Evolutionary conservation across 2,329 filamentous ascomycete genomes (phyloP).

Genomic region (Phoma herbarum): DNA sequence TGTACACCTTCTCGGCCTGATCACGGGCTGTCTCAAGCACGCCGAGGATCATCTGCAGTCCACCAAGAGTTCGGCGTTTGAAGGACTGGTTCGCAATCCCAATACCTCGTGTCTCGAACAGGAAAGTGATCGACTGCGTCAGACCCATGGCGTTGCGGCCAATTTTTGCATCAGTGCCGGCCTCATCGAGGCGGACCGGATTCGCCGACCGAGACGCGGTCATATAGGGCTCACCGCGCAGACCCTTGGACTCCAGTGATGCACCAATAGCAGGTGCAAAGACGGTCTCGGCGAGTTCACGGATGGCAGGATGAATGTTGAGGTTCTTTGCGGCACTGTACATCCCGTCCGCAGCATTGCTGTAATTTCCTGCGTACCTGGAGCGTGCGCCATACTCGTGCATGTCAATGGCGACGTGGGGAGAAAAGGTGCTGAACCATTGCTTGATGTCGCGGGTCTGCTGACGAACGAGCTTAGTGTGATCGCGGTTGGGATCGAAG

Average conservation of each 20-base stretch:
- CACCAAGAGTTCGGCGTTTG: slow-evolving; percentile 44
- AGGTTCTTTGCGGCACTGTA: slow-evolving; percentile 50
- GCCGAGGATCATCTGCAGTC: slow-evolving; percentile 45
- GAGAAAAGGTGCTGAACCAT: slow-evolving; percentile 42
- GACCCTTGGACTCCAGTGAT: slow-evolving; percentile 34
- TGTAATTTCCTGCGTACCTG: slow-evolving; percentile 41
- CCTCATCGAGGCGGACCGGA: slow-evolving; percentile 42
- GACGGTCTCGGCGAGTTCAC: slow-evolving; percentile 45
- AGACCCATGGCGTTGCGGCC: slow-evolving; percentile 51
- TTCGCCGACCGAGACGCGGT: slow-evolving; percentile 39
- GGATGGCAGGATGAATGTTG: slow-evolving; percentile 48
- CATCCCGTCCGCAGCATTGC: slow-evolving; percentile 48
- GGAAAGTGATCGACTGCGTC: slow-evolving; percentile 47
- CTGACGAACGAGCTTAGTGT: slow-evolving; percentile 47
- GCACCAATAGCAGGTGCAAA: slow-evolving; percentile 47
- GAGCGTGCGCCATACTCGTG: slow-evolving; percentile 47
- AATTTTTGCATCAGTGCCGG: slow-evolving; percentile 49
- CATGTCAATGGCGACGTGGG: slow-evolving; percentile 50
- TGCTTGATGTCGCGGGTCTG: slow-evolving; percentile 49
- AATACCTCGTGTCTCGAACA: slow-evolving; percentile 50
- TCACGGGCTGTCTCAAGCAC: slow-evolving; percentile 48
- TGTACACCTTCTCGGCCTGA: slow-evolving; percentile 36
- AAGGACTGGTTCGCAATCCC: slow-evolving; percentile 48
- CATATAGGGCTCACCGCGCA: slow-evolving; percentile 49
- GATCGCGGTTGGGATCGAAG: slow-evolving; percentile 51